Evolutionary conservation across 805 yeast genomes (phyloP).

Genomic region (Candida namnaoensis): DNA sequence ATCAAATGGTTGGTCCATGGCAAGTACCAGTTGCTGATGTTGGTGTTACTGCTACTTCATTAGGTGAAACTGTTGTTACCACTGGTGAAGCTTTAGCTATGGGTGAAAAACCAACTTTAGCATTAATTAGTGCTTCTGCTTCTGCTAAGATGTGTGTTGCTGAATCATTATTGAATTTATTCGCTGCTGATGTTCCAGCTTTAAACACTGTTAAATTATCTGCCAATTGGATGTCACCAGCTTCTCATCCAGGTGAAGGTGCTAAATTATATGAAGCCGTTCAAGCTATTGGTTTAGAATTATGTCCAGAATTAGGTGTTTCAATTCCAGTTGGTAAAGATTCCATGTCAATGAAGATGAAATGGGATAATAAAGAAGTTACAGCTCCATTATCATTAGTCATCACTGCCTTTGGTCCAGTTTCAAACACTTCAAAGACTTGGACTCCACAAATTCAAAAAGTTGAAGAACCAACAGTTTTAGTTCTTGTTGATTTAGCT

Average conservation of each 20-base stretch:
- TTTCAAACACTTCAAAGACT: constrained; percentile 72
- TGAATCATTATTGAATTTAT: constrained; percentile 79
- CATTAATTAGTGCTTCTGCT: constrained; percentile 80
- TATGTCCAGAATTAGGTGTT: constrained; percentile 88
- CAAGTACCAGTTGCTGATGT: constrained; percentile 98
- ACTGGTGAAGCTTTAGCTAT: constrained; percentile 98
- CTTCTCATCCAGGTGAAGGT: constrained; percentile 93
- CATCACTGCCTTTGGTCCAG: constrained; percentile 88
- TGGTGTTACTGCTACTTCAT: constrained; percentile 88
- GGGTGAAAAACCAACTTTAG: constrained; percentile 94
- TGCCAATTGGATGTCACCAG: constrained; percentile 99
- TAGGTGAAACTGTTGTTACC: constrained; percentile 58
- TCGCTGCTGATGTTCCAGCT: constrained; percentile 81
- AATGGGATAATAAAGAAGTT: constrained; percentile 89
- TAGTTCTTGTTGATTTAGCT: constrained; percentile 73
- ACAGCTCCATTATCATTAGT: constrained; percentile 91
- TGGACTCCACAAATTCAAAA: constrained; percentile 87
- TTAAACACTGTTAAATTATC: constrained; percentile 74
- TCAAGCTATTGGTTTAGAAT: constrained; percentile 87
- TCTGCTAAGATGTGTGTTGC: constrained; percentile 95
- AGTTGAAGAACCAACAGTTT: constrained; percentile 40
- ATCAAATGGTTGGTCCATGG: constrained; percentile 99
- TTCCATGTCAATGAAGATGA: constrained; percentile 99
- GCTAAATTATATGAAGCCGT: constrained; percentile 93
- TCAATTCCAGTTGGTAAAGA: constrained; percentile 98